Base-by-base conservation (phyloP, 768 basidiomycete species). In the Phanerodontia chrysosporium region DNA sequence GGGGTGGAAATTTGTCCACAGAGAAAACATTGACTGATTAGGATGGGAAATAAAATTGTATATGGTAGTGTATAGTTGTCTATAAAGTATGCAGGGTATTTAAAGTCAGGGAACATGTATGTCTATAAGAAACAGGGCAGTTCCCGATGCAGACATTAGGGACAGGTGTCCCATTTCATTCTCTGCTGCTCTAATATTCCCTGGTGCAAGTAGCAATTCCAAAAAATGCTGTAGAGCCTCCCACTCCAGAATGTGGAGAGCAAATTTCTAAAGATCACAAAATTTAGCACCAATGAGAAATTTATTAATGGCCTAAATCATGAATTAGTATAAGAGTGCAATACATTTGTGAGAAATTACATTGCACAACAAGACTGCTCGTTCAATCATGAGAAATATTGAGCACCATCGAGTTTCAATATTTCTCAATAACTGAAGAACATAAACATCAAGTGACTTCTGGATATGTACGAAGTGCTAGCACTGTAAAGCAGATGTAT, bases 371-470 rank as follows among this genome's bases (percentile, higher is more conserved):
- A 66, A 58, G 0, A 73, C 49, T 21, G 67, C 57, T 2, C 67
- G 62, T 35, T 70, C 69, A 58, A 72, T 67, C 72, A 75, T 75
- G 1, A 69, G 44, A 32, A 65, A 73, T 2, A 63, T 73, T 22
- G 74, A 71, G 6, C 73, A 74, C 73, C 70, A 72, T 2, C 69
- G 61, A 4, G 64, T 64, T 16, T 73, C 70, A 2, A 73, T 64
- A 51, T 74, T 71, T 18, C 59, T 55, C 9, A 74, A 45, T 3
- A 73, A 57, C 16, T 60, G 51, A 27, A 32, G 32, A 22, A 45
- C 44, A 28, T 30, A 27, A 7, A 9, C 14, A 14, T 48, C 24
- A 7, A 57, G 14, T 22, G 16, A 24, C 32, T 48, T 25, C 13
- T 25, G 45, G 14, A 57, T 30, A 21, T 42, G 13, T 13, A 3